Conservation (phyloP, 2,329 filamentous ascomycete species). For the Apiospora arundinis region DNA sequence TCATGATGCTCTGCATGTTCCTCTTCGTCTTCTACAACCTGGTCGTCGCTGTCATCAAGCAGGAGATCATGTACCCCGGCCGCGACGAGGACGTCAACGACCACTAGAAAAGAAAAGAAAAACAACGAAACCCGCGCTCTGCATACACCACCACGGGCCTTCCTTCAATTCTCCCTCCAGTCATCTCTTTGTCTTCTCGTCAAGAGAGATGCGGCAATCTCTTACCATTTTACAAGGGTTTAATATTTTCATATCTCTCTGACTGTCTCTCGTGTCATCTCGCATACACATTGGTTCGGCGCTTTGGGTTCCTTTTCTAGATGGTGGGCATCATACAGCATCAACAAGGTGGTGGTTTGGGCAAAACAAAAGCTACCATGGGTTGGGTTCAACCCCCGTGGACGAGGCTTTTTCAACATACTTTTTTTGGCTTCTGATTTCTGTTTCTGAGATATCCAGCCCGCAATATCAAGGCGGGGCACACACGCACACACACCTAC, state of each 20-base stretch:
- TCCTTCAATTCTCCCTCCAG: slow-evolving; percentile 10
- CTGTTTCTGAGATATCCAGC: slow-evolving; percentile 19
- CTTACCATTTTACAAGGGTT: neutral
- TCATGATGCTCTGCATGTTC: slow-evolving; percentile 50
- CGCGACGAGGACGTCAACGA: slow-evolving; percentile 61
- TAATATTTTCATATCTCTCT: slow-evolving; percentile 5
- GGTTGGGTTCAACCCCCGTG: neutral
- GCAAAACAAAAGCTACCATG: slow-evolving; percentile 1
- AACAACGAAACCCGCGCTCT: neutral
- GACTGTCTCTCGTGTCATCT: neutral
- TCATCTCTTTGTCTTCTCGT: neutral
- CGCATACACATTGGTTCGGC: slow-evolving; percentile 11
- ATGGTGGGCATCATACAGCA: slow-evolving; percentile 8
- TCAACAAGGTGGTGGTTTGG: neutral
- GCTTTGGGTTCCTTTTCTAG: slow-evolving; percentile 8
- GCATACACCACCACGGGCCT: neutral
- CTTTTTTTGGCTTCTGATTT: slow-evolving; percentile 17
- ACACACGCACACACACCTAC: neutral
- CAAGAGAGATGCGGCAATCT: slow-evolving; percentile 7
- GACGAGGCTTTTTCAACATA: slow-evolving; percentile 5
- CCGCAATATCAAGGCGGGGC: slow-evolving; percentile 5
- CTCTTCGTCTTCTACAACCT: slow-evolving; percentile 51
- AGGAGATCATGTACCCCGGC: slow-evolving; percentile 63
- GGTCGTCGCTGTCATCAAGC: slow-evolving; percentile 54
- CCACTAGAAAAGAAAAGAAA: slow-evolving; percentile 37